Evolutionary conservation across 192 early-diverging fungal genomes (phyloP), one percentile per base, ranked within the genome.

Genomic region (Coemansia sp.): DNA sequence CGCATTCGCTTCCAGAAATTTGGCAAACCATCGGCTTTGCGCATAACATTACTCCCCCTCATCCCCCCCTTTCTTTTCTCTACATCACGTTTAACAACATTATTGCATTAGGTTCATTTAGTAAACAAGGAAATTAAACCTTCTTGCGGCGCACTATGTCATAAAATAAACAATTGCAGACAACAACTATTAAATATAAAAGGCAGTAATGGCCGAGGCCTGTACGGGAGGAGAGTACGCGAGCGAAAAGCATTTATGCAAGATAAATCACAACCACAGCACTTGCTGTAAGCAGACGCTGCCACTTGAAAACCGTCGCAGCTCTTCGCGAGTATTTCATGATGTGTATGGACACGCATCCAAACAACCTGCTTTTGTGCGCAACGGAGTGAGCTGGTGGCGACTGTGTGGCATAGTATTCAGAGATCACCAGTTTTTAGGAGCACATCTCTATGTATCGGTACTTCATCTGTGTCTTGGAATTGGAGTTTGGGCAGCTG

Each of bases 391-490:
- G 53, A 72, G 76, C 67, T 72, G 70, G 70, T 46, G 54, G 36
- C 70, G 76, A 21, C 57, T 78, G 30, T 65, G 66, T 70, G 23
- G 53, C 6, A 59, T 72, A 20, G 51, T 78, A 1, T 6, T 60
- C 29, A 31, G 50, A 6, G 76, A 78, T 17, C 76, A 72, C 51
- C 8, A 53, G 25, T 78, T 72, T 39, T 33, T 78, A 2, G 76
- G 76, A 9, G 39, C 57, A 7, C 70, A 54, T 4, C 54, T 78
- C 14, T 78, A 78, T 60, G 42, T 56, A 20, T 31, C 63, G 4
- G 20, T 53, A 17, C n/a, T 62, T 8, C 76, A 78, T 50, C 54
- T 68, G 23, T 20, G 27, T 17, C 55, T 66, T 5, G 76, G 70
- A 17, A 54, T 66, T 19, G 21, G 19, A 0, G 32, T 72, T 20